Evolutionary conservation across 1,284 basidiomycete species (phyloP), one percentile per base, ranked within the genome.

Genomic region (Ustanciosporium gigantosporum): DNA sequence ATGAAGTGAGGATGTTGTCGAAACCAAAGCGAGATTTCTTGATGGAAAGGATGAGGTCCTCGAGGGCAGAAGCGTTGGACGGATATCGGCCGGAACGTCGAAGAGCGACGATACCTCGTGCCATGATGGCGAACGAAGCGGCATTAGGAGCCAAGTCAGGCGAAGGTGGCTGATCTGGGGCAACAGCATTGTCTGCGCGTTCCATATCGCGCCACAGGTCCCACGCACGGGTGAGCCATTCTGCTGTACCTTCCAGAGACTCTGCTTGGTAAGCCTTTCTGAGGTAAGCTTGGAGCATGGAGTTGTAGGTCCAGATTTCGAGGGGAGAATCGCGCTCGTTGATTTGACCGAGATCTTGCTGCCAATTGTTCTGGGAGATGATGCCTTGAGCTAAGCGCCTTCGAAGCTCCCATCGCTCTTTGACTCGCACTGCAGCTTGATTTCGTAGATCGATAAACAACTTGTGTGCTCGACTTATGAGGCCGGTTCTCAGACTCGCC

Each of bases 401-500:
- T 5, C 39, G 36, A n/a, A 55, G 46, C 35, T 67, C 57, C 49
- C 62, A 55, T 32, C 61, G 39, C 31, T 65, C 60, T 24, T 46
- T 50, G 14, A 58, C 53, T 17, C 60, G 60, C 5, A 43, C 29
- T 16, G 57, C 56, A 3, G 60, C 37, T 36, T 70, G 66, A 31
- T 41, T 46, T 17, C 71, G 67, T 27, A 73, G 45, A 36, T 68
- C 65, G 36, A 53, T 36, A 47, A 76, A 73, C 23, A 76, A 52
- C 36, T 71, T 71, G 55, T 70, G 59, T 3, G 72, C 74, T 40
- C 74, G 65, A 17, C 46, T 57, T 41, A 70, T 57, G 36, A 76
- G 64, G 5, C 72, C 72, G 7, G 70, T 70, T 20, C 65, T 59
- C 16, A 76, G 53, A 50, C 74, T 74, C 3, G 74, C 74, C 25